phyloP scores from a whole-genome alignment of 441 rosid species.

The Adansonia rubrostipa region DNA sequence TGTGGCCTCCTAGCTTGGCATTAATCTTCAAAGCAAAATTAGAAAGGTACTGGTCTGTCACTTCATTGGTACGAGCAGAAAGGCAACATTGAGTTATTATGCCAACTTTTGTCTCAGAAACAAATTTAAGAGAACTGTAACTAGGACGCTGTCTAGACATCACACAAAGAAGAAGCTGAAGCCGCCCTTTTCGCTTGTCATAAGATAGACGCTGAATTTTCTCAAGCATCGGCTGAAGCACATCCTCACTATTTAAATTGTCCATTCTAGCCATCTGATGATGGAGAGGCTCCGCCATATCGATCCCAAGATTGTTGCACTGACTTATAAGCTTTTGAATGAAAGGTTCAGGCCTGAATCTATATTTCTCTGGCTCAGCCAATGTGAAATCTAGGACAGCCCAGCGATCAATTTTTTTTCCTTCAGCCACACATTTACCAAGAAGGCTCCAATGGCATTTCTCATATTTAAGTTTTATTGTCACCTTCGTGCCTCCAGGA shows the following conservation, averaged over 20 bases:
- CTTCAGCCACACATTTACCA: conserved; percentile 58
- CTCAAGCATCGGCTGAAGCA: conserved; percentile 48
- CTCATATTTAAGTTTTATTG: conserved; percentile 52
- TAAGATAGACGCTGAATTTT: conserved; percentile 35
- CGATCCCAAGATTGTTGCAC: conserved; percentile 61
- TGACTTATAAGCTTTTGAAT: conserved; percentile 45
- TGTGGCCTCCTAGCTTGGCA: conserved; percentile 91
- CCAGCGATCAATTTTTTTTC: conserved; percentile 63
- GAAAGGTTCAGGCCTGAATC: conserved; percentile 28
- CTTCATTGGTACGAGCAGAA: conserved; percentile 44
- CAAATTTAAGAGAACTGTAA: conserved; percentile 79
- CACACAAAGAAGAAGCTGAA: conserved; percentile 68
- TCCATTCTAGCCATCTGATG: conserved; percentile 46
- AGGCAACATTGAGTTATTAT: conserved; percentile 83
- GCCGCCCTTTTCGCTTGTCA: conserved; percentile 34
- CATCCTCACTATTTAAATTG: conserved; percentile 41
- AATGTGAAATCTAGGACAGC: conserved; percentile 64
- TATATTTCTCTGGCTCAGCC: conserved; percentile 23
- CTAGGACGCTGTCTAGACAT: conserved; percentile 63
- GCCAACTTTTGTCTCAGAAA: conserved; percentile 75
- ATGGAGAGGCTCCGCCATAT: conserved; percentile 50
- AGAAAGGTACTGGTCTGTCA: conserved; percentile 64
- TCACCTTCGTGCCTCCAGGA: conserved; percentile 41
- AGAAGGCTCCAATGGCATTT: conserved; percentile 80
- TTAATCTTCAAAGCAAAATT: conserved; percentile 83